Evolutionary conservation across 495 filamentous ascomycete genomes (phyloP), one percentile per base, ranked within the genome.

Genomic region (Delitschia confertaspora): DNA sequence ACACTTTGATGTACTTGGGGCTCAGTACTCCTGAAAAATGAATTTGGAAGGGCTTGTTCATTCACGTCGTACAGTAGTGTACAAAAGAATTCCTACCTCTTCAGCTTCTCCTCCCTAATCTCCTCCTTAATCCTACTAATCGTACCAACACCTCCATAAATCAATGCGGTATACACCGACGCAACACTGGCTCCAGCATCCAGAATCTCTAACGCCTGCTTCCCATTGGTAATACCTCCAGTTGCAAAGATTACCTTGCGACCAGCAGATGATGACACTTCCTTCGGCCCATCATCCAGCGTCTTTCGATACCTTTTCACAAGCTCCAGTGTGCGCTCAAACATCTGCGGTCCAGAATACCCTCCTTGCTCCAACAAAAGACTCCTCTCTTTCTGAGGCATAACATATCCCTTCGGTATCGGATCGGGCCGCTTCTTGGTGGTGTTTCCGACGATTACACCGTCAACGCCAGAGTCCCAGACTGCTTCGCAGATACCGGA

Each of bases 371-470:
- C 88, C 17, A 67, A 66, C 35, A 94, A 52, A 0, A 77, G 68
- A 33, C 65, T 53, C 54, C 77, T 72, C 58, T 96, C 89, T 50
- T 75, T 76, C 3, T 65, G 48, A 0, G 80, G 74, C 11, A 91
- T 67, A 25, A 66, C 60, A 41, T 79, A 75, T 6, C 77, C 79
- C 24, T 70, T 58, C 10, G 85, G 77, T 6, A 84, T 57, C n/a
- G 83, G 63, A 3, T 74, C 76, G 2, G 81, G 75, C 9, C 91
- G 73, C 45, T 74, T 71, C 62, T 87, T 93, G 2, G 91, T 98
- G 0, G 91, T 98, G 64, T 98, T 98, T 0, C 87, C 89, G n/a
- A 98, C 89, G 53, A 96, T 93, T 3, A 98, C 79, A 0, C 91
- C 91, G 47, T 93, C 86, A 3, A 95, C 86, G 7, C 88, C 88